phyloP scores from a whole-genome alignment of 257 asterid species.

The Solanum tarapatanum region DNA sequence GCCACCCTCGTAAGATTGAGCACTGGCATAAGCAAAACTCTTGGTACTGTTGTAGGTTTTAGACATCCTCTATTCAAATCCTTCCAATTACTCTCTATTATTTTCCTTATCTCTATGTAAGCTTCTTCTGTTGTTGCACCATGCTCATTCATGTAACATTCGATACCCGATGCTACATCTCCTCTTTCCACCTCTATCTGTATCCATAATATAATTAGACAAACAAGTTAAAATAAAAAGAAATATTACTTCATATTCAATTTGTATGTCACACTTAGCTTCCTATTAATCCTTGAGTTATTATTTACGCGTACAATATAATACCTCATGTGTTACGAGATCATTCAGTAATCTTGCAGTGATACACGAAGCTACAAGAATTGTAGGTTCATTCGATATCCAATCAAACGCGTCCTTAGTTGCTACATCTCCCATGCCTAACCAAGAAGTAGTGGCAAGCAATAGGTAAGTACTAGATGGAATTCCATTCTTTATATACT shows the following conservation, averaged over 20 bases:
- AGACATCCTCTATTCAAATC: conserved; percentile 11
- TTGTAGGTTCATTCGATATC: conserved; percentile 12
- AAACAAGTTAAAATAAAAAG: not conserved
- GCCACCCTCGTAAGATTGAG: conserved; percentile 5
- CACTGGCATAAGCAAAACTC: not conserved
- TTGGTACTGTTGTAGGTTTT: not conserved
- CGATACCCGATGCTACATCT: not conserved
- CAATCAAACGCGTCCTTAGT: conserved; percentile 14
- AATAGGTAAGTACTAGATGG: not conserved
- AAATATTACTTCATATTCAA: not conserved
- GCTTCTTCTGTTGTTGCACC: conserved; percentile 3
- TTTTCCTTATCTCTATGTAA: not conserved
- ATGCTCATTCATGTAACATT: not conserved
- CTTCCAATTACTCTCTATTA: conserved; percentile 7
- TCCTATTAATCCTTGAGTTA: not conserved
- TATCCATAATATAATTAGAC: not conserved
- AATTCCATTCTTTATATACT: conserved; percentile 11
- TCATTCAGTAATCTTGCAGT: conserved; percentile 25
- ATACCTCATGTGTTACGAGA: conserved; percentile 1
- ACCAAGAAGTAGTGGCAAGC: conserved; percentile 1
- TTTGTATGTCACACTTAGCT: not conserved
- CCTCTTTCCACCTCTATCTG: not conserved
- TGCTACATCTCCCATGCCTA: conserved; percentile 5
- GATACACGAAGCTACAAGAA: conserved; percentile 3
- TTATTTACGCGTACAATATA: not conserved